Percentiles rank a stretch among this genome's conserved stretches.
phyloP scores from a whole-genome alignment of 2,329 filamentous ascomycete genomes.

The Pseudogymnoascus sp. region DNA sequence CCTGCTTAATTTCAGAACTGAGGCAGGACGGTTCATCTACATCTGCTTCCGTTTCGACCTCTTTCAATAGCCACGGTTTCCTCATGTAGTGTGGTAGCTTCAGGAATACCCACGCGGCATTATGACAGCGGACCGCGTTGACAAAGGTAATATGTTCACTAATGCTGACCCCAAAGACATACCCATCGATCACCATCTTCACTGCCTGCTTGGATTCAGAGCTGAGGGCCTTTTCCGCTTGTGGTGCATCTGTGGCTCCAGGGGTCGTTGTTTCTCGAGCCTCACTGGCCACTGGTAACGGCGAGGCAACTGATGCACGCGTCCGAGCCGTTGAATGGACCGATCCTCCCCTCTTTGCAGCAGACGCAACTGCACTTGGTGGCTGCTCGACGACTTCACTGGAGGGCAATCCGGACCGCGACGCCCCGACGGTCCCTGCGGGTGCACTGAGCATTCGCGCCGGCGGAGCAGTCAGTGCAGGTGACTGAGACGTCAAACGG shows the following conservation, averaged over 20 bases:
- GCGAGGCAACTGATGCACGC: not conserved
- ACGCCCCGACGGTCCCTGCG: no score
- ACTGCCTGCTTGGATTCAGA: not conserved
- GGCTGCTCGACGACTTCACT: no score
- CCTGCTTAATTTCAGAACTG: not conserved
- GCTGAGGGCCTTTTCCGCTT: not conserved
- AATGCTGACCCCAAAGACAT: no score
- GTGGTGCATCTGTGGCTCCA: not conserved
- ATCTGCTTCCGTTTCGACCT: no score
- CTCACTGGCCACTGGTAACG: not conserved
- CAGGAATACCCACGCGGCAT: no score
- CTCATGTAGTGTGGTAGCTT: no score
- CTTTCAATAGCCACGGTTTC: no score
- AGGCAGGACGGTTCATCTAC: not conserved
- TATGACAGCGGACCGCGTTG: no score
- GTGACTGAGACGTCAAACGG: not conserved
- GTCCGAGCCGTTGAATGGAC: not conserved
- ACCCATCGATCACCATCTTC: not conserved
- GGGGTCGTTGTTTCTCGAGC: not conserved
- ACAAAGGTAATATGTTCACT: no score
- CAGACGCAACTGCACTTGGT: not conserved
- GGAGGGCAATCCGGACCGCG: no score
- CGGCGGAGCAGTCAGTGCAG: not conserved
- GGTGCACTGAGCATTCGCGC: not conserved
- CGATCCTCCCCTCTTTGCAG: not conserved